Conservation (phyloP, 2,329 filamentous ascomycete genomes). For the Verticillium tricorpus region DNA sequence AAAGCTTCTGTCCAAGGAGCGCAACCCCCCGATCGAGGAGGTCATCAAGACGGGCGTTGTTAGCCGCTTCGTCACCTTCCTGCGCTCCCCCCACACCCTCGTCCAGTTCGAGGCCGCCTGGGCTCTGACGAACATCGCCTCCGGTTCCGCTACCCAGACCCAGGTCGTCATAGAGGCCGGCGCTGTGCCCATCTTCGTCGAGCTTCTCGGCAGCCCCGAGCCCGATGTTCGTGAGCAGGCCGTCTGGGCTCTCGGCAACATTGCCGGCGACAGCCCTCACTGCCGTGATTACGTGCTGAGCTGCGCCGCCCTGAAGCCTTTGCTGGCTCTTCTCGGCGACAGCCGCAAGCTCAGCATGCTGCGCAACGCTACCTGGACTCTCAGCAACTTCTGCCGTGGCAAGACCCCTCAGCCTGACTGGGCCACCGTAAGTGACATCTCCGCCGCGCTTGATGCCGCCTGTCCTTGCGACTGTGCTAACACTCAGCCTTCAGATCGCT, state of each 20-base stretch:
- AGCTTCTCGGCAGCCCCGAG: conserved; percentile 91
- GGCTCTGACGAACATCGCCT: conserved; percentile 99
- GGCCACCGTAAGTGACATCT: conserved; percentile 68
- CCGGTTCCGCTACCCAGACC: conserved; percentile 92
- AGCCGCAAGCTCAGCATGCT: conserved; percentile 99
- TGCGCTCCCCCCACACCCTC: conserved; percentile 93
- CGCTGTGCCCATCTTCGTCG: conserved; percentile 96
- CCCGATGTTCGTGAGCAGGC: conserved; percentile 97
- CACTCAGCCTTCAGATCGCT: conserved; percentile 62
- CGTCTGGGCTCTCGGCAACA: conserved; percentile 97
- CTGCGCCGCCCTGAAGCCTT: conserved; percentile 84
- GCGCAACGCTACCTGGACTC: conserved; percentile 95
- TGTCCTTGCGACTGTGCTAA: neutral
- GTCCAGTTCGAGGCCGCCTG: conserved; percentile 99
- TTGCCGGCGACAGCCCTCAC: conserved; percentile 94
- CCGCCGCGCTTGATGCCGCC: neutral
- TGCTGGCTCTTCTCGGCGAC: conserved; percentile 86
- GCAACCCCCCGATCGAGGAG: conserved; percentile 97
- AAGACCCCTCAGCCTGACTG: conserved; percentile 99
- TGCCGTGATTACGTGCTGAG: conserved; percentile 96
- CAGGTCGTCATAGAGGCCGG: conserved; percentile 98
- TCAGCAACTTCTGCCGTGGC: conserved; percentile 99
- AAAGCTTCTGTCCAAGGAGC: conserved; percentile 96
- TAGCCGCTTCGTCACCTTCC: conserved; percentile 94
- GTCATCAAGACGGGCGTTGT: conserved; percentile 99